phyloP scores from a whole-genome alignment of 73 alveolate species.

The Diophrys sp. region DNA sequence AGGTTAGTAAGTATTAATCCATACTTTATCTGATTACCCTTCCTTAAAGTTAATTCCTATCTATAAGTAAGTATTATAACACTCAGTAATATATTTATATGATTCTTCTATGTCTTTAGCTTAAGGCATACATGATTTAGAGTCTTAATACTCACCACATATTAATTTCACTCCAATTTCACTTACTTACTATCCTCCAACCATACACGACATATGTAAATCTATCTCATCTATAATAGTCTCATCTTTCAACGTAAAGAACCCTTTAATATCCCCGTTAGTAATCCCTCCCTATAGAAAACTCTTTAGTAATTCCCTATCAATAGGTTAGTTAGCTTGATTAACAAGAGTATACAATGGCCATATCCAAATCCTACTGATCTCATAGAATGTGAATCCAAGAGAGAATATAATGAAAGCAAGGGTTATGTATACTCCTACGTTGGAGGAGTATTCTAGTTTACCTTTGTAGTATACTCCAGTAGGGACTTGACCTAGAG shows the following conservation, averaged over 20 bases:
- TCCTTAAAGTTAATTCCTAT: not conserved
- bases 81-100: not conserved
- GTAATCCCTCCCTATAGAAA: not conserved
- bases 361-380: not conserved
- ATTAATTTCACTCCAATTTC: not conserved
- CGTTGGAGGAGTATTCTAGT: not conserved
- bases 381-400: not conserved
- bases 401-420: not conserved
- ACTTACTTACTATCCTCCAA: not conserved
- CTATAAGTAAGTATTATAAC: not conserved
- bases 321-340: not conserved
- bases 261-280: not conserved
- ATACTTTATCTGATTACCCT: not conserved
- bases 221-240: too few species aligned
- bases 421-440: not conserved
- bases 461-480: not conserved
- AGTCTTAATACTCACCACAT: not conserved
- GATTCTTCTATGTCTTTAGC: not conserved
- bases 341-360: not conserved
- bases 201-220: not conserved
- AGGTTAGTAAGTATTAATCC: not conserved
- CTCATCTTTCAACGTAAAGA: too few species aligned
- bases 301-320: not conserved
- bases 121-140: not conserved
- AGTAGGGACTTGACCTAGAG: not conserved